A percentile compares a stretch with the other conserved stretches of the same genome.
phyloP scores from a whole-genome alignment of 2,329 filamentous ascomycete genomes.

The Daldinia eschscholtzii region DNA sequence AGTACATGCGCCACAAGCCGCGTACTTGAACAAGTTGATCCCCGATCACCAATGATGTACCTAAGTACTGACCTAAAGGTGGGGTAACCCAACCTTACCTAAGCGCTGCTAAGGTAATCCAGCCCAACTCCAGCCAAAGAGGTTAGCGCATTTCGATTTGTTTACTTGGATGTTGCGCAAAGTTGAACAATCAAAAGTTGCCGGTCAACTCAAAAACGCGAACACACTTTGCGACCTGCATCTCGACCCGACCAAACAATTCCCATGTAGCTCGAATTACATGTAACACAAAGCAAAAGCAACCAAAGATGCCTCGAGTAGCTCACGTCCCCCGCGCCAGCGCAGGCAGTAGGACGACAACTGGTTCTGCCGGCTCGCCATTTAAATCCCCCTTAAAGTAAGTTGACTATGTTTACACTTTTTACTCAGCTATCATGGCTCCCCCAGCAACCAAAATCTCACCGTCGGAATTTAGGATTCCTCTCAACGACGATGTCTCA shows the following conservation, averaged over 20 bases:
- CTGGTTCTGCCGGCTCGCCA: slow-evolving; percentile 64
- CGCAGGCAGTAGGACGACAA: slow-evolving; percentile 60
- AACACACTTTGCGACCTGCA: slow-evolving; percentile 39
- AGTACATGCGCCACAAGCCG: slow-evolving; percentile 15
- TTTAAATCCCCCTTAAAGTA: slow-evolving; percentile 71
- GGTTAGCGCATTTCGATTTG: slow-evolving; percentile 33
- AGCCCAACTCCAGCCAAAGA: slow-evolving; percentile 21
- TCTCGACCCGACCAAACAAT: slow-evolving; percentile 25
- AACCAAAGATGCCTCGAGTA: slow-evolving; percentile 68
- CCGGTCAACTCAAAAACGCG: slow-evolving; percentile 31
- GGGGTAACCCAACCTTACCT: not conserved
- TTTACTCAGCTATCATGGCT: slow-evolving; percentile 4
- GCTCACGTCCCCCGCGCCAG: slow-evolving; percentile 66
- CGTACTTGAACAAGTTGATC: not conserved
- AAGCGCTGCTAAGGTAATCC: not conserved
- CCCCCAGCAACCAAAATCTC: slow-evolving; percentile 37
- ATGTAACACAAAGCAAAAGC: slow-evolving; percentile 39
- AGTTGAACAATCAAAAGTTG: slow-evolving; percentile 13
- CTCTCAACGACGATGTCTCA: slow-evolving; percentile 92
- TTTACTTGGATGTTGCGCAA: slow-evolving; percentile 42
- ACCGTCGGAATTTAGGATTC: slow-evolving; percentile 72
- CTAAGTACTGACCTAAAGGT: not conserved
- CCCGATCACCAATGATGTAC: not conserved
- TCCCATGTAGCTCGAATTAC: slow-evolving; percentile 5
- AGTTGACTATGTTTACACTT: slow-evolving; percentile 48